These are phyloP conservation scores for Megacollybia marginata DNA, from an alignment of 768 basidiomycete genomes.

Conservation along the genomic window DNA sequence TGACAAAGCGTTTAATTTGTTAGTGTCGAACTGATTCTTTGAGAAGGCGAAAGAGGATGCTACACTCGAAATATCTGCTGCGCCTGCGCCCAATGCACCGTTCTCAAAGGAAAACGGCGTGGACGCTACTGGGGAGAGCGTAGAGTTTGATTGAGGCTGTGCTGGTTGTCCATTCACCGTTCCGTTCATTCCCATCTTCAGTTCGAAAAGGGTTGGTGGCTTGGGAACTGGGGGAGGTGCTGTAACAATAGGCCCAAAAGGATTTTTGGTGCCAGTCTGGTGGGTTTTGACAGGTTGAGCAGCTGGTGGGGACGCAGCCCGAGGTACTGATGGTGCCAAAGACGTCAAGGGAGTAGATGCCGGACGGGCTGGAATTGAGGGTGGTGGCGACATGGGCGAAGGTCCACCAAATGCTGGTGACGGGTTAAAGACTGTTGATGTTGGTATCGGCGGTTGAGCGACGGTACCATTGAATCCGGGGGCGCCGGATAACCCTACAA, in stretches of 20 bases:
- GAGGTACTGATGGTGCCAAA: conserved; percentile 16
- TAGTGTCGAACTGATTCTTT: conserved; percentile 19
- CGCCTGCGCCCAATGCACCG: conserved; percentile 34
- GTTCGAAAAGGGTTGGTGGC: conserved; percentile 74
- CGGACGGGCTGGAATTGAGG: conserved; percentile 47
- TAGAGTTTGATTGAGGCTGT: neutral
- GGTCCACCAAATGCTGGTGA: conserved; percentile 12
- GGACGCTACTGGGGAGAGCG: conserved; percentile 8
- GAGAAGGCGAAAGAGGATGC: conserved; percentile 65
- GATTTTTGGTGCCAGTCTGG: conserved; percentile 91
- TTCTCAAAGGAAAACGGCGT: conserved; percentile 29
- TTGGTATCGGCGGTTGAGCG: conserved; percentile 1
- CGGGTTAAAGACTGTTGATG: conserved; percentile 11
- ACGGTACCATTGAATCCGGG: conserved; percentile 1
- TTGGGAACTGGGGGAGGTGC: conserved; percentile 61
- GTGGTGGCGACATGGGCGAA: conserved; percentile 13
- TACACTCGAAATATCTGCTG: conserved; percentile 57
- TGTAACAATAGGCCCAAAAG: conserved; percentile 74
- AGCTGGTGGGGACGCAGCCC: conserved; percentile 31
- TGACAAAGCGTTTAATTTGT: neutral
- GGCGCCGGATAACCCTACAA: conserved; percentile 7
- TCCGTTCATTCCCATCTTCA: conserved; percentile 42
- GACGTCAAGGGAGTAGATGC: conserved; percentile 67
- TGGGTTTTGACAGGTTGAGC: conserved; percentile 74
- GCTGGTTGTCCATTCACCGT: neutral